Percentiles rank a stretch among this genome's conserved stretches.
Evolutionary conservation across 108 stramenopile genomes (phyloP).

Genomic region (Nitzschia putrida): DNA sequence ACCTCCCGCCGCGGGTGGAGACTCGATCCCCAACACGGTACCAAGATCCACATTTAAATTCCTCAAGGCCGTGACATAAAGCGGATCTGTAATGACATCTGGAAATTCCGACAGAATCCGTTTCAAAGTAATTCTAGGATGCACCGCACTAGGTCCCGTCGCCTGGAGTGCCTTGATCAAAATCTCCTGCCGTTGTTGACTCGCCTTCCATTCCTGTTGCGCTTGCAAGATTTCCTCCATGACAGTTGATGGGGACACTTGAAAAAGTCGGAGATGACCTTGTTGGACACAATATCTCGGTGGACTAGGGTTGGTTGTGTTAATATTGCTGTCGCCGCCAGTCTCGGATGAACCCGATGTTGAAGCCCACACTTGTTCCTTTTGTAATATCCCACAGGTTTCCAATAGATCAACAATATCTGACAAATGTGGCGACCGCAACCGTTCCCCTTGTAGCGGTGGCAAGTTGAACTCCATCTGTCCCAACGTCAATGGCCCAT

Average conservation of each 20-base stretch:
- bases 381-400: conserved; percentile 26
- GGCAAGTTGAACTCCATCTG: conserved; percentile 51
- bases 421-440: conserved; percentile 3
- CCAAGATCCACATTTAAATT: conserved; percentile 43
- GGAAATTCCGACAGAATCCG: conserved; percentile 35
- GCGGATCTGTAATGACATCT: conserved; percentile 41
- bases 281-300: conserved; percentile 21
- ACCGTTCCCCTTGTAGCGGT: conserved; percentile 14
- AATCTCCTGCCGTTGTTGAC: conserved; percentile 34
- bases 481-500: conserved; percentile 37
- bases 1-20: neutral
- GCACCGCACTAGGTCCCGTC: neutral
- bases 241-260: conserved; percentile 27
- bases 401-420: conserved; percentile 35
- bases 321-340: conserved; percentile 1
- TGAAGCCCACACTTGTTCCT: neutral
- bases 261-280: conserved; percentile 22
- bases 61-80: conserved; percentile 46
- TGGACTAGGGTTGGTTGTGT: neutral
- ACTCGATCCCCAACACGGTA: conserved; percentile 16
- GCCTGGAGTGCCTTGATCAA: conserved; percentile 22
- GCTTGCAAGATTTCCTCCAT: conserved; percentile 27
- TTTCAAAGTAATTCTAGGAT: conserved; percentile 16
- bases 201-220: conserved; percentile 26
- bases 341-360: neutral